Percentiles rank a stretch among this genome's conserved stretches.
These are phyloP conservation scores for Helichrysum umbraculigerum DNA, from an alignment of 129 eudicot genomes.

Conservation along the genomic window DNA sequence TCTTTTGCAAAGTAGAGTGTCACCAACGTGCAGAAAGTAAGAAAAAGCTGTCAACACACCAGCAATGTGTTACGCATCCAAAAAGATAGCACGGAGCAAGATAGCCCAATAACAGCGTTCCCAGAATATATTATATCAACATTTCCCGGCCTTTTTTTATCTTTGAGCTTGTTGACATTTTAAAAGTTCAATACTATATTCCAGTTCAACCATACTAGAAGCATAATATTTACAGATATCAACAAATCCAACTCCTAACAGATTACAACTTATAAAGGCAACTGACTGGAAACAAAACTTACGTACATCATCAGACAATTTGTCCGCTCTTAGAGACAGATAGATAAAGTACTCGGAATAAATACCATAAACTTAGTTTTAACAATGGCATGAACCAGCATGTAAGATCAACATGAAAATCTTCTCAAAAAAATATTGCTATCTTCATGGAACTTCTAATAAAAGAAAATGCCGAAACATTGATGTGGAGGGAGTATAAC, in stretches of 20 bases:
- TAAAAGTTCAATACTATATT: neutral
- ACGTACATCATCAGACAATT: neutral
- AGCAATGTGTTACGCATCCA: constrained; percentile 17
- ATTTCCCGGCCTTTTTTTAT: neutral
- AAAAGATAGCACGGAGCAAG: neutral
- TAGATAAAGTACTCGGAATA: neutral
- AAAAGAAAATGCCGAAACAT: no score
- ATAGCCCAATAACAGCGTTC: neutral
- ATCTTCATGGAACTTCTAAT: no score
- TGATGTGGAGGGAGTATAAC: no score
- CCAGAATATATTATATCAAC: neutral
- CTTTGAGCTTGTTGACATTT: neutral
- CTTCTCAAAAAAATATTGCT: neutral
- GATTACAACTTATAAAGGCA: no score
- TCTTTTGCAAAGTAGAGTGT: constrained; percentile 93
- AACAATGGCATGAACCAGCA: neutral
- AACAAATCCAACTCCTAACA: neutral
- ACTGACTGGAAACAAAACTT: neutral
- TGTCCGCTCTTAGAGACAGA: neutral
- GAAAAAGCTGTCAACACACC: constrained; percentile 57
- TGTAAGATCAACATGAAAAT: no score
- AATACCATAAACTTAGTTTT: no score
- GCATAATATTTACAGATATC: neutral
- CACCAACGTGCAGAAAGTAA: constrained; percentile 73
- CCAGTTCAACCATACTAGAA: neutral